These are phyloP conservation scores for Rhodomyrtus tomentosa DNA, from an alignment of 345 rosid species.

Conservation along the genomic window DNA sequence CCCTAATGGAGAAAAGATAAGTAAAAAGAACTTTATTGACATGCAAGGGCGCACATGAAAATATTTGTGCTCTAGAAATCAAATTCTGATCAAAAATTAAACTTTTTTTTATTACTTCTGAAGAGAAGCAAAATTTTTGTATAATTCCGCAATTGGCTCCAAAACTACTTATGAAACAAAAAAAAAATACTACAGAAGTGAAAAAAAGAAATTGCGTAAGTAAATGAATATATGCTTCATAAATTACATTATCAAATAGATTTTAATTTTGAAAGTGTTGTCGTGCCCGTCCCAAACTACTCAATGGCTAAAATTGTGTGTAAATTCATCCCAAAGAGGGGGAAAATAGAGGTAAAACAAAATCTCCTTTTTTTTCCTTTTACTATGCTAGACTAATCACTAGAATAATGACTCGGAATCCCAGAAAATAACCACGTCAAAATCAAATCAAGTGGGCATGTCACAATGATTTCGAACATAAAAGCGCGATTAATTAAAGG, in stretches of 20 bases:
- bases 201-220: too few species aligned
- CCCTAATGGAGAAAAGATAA: background rate
- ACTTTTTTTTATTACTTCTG: too few species aligned
- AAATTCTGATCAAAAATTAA: too few species aligned
- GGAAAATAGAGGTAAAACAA: background rate
- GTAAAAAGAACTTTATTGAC: background rate
- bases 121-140: too few species aligned
- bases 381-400: background rate
- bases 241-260: too few species aligned
- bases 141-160: too few species aligned
- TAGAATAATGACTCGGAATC: background rate
- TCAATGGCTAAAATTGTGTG: background rate
- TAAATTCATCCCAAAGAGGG: background rate
- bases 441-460: background rate
- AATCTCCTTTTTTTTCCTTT: background rate
- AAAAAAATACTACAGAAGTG: too few species aligned
- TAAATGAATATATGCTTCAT: too few species aligned
- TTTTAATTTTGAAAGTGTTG: too few species aligned
- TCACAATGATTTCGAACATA: background rate
- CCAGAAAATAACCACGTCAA: background rate
- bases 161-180: too few species aligned
- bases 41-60: background rate
- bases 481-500: background rate
- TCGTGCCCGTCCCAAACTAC: background rate
- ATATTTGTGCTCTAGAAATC: too few species aligned